Conservation (phyloP, 768 basidiomycete genomes). For the Lactarius evosmus region DNA sequence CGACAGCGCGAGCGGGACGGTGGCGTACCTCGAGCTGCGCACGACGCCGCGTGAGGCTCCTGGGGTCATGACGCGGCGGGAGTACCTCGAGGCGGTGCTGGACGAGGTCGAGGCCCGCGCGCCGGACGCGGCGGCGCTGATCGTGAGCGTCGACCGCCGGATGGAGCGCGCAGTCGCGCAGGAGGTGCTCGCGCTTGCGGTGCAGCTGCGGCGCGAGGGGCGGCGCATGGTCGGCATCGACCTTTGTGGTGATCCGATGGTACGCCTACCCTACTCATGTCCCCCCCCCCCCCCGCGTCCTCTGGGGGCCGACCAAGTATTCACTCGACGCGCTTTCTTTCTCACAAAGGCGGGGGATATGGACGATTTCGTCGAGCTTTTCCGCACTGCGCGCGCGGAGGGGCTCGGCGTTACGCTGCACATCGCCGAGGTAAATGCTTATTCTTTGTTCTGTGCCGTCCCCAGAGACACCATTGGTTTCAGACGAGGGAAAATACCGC, state of each 20-base stretch:
- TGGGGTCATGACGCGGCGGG: slow-evolving; percentile 49
- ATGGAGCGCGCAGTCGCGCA: slow-evolving; percentile 52
- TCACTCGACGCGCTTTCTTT: neutral
- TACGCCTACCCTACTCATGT: slow-evolving; percentile 26
- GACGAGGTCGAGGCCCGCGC: slow-evolving; percentile 58
- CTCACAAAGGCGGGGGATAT: slow-evolving; percentile 51
- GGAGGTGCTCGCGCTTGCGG: slow-evolving; percentile 59
- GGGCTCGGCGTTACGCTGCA: slow-evolving; percentile 77
- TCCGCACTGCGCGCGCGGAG: slow-evolving; percentile 51
- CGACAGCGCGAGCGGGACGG: slow-evolving; percentile 43
- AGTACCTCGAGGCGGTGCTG: slow-evolving; percentile 66
- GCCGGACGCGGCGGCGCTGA: slow-evolving; percentile 50
- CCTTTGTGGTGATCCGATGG: slow-evolving; percentile 70
- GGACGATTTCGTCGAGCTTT: slow-evolving; percentile 46
- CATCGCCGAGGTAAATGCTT: slow-evolving; percentile 63
- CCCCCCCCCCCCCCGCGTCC: too few species aligned
- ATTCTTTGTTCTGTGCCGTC: neutral
- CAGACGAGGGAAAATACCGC: slow-evolving; percentile 49
- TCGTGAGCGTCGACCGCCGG: slow-evolving; percentile 72
- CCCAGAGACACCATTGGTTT: neutral
- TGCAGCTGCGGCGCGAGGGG: slow-evolving; percentile 51
- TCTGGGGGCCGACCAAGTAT: too few species aligned
- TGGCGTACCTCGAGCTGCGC: slow-evolving; percentile 78
- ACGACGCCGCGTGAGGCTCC: slow-evolving; percentile 64
- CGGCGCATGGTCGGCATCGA: slow-evolving; percentile 73